phyloP scores from a whole-genome alignment of 768 basidiomycete species.

The Leccinum subgranulosum region DNA sequence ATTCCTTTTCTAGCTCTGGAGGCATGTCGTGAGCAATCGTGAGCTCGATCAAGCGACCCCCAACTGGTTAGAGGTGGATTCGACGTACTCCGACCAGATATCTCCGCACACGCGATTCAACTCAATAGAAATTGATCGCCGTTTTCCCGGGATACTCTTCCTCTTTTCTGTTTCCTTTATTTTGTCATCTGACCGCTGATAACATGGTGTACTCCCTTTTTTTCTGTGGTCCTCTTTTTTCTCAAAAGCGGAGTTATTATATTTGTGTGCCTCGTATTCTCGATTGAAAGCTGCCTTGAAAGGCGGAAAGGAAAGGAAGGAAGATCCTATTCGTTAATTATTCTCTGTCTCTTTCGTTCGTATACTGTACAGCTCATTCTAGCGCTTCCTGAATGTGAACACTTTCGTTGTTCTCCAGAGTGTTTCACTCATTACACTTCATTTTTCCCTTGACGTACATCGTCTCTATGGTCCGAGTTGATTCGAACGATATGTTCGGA shows the following conservation, averaged over 20 bases:
- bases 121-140: constrained; percentile 3
- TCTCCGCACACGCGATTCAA: constrained; percentile 3
- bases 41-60: background rate
- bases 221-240: background rate
- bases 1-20: constrained; percentile 1
- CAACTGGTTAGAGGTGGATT: background rate
- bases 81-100: background rate
- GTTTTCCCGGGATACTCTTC: background rate
- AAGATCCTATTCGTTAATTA: background rate
- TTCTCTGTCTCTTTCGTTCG: background rate
- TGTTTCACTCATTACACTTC: background rate
- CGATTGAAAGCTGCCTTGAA: background rate
- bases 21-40: background rate
- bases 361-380: background rate
- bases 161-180: background rate
- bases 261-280: background rate
- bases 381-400: background rate
- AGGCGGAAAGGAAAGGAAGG: background rate
- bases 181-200: background rate
- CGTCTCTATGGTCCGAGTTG: background rate
- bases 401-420: background rate
- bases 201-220: background rate
- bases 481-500: background rate
- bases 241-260: constrained; percentile 7
- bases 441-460: background rate